Percentiles rank a stretch among this genome's conserved stretches.
Evolutionary conservation across 2,329 filamentous ascomycete genomes (phyloP).

Genomic region (Uncinocarpus reesii): DNA sequence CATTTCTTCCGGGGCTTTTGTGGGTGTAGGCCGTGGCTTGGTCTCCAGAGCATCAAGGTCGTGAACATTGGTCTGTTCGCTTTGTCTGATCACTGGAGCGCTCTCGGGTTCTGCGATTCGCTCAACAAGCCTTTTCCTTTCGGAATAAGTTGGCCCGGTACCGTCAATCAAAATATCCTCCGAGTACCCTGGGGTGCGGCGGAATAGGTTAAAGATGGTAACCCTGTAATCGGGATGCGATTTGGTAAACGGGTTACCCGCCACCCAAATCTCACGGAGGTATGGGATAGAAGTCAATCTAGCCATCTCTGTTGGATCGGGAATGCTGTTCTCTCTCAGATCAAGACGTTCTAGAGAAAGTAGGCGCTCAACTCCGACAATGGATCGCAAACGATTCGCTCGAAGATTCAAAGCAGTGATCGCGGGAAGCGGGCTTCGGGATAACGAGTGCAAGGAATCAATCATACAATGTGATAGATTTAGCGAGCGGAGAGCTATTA

Average conservation of each 20-base stretch:
- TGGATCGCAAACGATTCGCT: slow-evolving; percentile 72
- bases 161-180: slow-evolving; percentile 87
- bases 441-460: slow-evolving; percentile 77
- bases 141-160: slow-evolving; percentile 68
- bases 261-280: slow-evolving; percentile 83
- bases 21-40: not conserved
- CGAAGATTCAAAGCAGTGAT: slow-evolving; percentile 89
- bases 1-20: slow-evolving; percentile 9
- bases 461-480: slow-evolving; percentile 98
- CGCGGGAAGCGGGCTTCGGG: slow-evolving; percentile 75
- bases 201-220: slow-evolving; percentile 92
- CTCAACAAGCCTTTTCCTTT: slow-evolving; percentile 75
- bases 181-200: slow-evolving; percentile 75
- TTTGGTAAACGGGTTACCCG: slow-evolving; percentile 82
- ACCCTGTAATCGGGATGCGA: slow-evolving; percentile 77
- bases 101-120: slow-evolving; percentile 64
- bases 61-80: slow-evolving; percentile 35
- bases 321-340: slow-evolving; percentile 77
- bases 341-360: slow-evolving; percentile 83
- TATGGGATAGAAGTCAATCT: slow-evolving; percentile 83
- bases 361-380: slow-evolving; percentile 82
- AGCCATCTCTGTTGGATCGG: slow-evolving; percentile 84
- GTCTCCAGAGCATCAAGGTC: slow-evolving; percentile 55
- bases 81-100: slow-evolving; percentile 66
- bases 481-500: slow-evolving; percentile 79